These are phyloP conservation scores for Zygnema cylindricum DNA, from an alignment of 139 green algal species.

Conservation along the genomic window DNA sequence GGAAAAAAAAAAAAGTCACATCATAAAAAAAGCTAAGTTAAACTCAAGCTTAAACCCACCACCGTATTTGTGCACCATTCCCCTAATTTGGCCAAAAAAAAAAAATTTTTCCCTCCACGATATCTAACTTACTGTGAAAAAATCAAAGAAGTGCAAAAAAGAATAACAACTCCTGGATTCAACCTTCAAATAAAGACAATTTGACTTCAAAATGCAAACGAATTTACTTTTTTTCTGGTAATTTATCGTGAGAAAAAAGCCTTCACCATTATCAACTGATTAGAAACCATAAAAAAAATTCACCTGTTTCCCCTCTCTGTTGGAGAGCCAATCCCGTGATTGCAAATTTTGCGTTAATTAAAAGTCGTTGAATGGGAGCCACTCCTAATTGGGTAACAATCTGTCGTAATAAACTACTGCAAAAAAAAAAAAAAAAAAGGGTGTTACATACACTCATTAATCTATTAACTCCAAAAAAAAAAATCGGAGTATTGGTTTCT, in stretches of 20 bases:
- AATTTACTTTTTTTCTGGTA: too few species aligned
- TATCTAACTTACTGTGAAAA: background rate
- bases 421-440: background rate
- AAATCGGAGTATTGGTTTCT: background rate
- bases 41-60: background rate
- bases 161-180: too few species aligned
- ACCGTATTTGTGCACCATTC: background rate
- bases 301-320: background rate
- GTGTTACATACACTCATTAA: too few species aligned
- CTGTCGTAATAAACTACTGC: constrained; percentile 47
- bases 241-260: too few species aligned
- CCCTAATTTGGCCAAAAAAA: background rate
- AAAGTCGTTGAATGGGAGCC: background rate
- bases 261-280: too few species aligned
- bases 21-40: background rate
- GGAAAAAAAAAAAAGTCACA: background rate
- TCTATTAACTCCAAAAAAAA: too few species aligned
- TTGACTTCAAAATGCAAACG: too few species aligned
- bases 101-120: background rate
- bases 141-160: background rate
- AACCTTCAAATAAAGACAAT: too few species aligned
- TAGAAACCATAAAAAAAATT: too few species aligned
- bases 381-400: constrained; percentile 28
- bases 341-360: constrained; percentile 53
- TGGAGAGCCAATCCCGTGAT: constrained; percentile 21